Percentiles rank a stretch among this genome's conserved stretches.
phyloP scores from a whole-genome alignment of 495 filamentous ascomycete genomes.

The Neurospora sp. region DNA sequence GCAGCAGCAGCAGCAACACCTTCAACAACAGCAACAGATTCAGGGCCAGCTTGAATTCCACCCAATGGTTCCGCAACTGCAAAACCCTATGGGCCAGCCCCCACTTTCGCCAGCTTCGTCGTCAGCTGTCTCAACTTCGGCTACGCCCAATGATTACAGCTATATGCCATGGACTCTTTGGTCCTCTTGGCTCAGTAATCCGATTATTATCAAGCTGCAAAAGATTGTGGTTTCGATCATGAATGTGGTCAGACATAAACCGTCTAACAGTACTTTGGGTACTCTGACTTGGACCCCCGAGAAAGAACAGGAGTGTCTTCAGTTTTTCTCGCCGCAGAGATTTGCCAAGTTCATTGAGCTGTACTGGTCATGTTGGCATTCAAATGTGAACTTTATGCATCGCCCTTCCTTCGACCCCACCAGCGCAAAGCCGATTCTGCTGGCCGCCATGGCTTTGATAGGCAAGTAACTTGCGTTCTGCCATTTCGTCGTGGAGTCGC shows the following conservation, averaged over 20 bases:
- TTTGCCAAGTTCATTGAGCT: constrained; percentile 22
- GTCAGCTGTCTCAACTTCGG: not conserved
- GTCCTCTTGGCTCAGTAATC: constrained; percentile 15
- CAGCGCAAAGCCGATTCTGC: constrained; percentile 11
- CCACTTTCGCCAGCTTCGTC: not conserved
- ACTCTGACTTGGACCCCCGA: constrained; percentile 16
- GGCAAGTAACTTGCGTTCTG: constrained; percentile 5
- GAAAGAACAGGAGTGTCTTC: constrained; percentile 16
- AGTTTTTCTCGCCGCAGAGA: constrained; percentile 19
- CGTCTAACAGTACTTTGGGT: constrained; percentile 16
- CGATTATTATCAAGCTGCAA: constrained; percentile 16
- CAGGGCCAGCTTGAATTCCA: not conserved
- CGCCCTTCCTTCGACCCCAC: constrained; percentile 18
- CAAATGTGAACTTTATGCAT: constrained; percentile 21
- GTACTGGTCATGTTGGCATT: constrained; percentile 24
- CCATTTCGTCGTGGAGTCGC: not conserved
- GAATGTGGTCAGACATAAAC: constrained; percentile 12
- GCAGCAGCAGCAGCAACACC: not conserved
- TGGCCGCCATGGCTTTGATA: constrained; percentile 20
- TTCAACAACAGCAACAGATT: not conserved
- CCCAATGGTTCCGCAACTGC: not conserved
- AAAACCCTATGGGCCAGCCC: not conserved
- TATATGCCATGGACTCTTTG: constrained; percentile 3
- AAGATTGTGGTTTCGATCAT: constrained; percentile 19
- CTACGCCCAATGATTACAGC: not conserved